phyloP scores from a whole-genome alignment of 2,329 filamentous ascomycete species.

The Pyrenochaeta sp. region DNA sequence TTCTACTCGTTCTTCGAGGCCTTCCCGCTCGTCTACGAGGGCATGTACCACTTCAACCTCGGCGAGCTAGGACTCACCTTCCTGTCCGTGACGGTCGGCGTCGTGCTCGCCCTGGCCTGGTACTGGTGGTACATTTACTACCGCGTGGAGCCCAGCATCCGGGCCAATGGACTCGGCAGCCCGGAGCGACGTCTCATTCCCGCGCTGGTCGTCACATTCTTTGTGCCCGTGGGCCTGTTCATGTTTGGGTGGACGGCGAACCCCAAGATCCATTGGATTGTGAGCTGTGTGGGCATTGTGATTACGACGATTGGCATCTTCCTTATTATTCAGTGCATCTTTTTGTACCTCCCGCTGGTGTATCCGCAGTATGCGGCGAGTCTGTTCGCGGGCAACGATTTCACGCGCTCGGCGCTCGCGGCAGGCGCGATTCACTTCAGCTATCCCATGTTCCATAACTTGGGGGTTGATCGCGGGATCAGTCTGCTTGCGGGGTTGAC shows the following conservation, averaged over 20 bases:
- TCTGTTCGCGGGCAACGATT: conserved; percentile 70
- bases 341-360: conserved; percentile 70
- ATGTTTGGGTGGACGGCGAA: conserved; percentile 75
- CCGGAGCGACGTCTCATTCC: conserved; percentile 79
- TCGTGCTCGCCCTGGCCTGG: conserved; percentile 68
- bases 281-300: conserved; percentile 61
- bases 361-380: conserved; percentile 59
- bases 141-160: conserved; percentile 69
- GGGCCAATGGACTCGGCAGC: conserved; percentile 70
- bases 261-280: conserved; percentile 64
- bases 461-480: conserved; percentile 66
- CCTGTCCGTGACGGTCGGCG: conserved; percentile 79
- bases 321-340: conserved; percentile 58
- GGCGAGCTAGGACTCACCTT: conserved; percentile 83
- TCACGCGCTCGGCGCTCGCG: conserved; percentile 63
- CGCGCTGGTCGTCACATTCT: conserved; percentile 63
- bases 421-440: conserved; percentile 68
- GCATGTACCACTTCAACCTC: conserved; percentile 78
- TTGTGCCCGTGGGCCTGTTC: conserved; percentile 70
- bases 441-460: conserved; percentile 64
- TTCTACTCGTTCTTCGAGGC: conserved; percentile 80
- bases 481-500: conserved; percentile 57
- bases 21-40: conserved; percentile 70
- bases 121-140: conserved; percentile 78
- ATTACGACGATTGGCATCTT: conserved; percentile 57